Evolutionary conservation across 2,329 filamentous ascomycete species (phyloP), one percentile per base, ranked within the genome.

Genomic region (Ophiostoma ulmi): DNA sequence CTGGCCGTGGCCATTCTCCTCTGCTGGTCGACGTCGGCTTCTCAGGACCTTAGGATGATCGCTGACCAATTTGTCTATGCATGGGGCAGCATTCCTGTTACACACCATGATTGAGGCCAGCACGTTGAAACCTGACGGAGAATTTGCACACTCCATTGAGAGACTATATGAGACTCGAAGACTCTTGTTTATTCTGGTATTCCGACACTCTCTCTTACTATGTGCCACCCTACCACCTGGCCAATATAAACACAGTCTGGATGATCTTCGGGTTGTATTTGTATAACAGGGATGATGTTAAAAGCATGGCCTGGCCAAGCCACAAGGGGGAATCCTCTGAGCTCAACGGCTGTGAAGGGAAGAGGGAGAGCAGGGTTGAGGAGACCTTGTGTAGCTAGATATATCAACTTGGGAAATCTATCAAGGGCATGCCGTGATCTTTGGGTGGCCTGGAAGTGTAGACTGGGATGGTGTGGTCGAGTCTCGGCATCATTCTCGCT

Each of bases 101-200:
- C 73, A 74, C 69, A 31, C 69, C 70, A 26, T 71, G 70, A 22
- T 71, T 70, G 58, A 69, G 39, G 69, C 64, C 68, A 67, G 55
- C 67, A 68, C 67, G 69, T 73, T 72, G 73, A 75, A 75, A 73
- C 74, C 72, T 67, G 68, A 71, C 75, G 74, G 75, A 73, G 74
- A 76, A 75, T 74, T 76, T 72, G 70, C 69, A 67, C 70, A 71
- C 72, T 73, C 61, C 68, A 73, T 67, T 55, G 72, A 72, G 69
- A 73, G 73, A 73, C 72, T 39, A 69, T 38, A 64, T 73, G 73
- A 74, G 73, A 74, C 72, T 63, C 11, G 13, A 26, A 26, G 8
- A 58, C 5, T 26, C 48, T 26, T 31, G 31, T 31, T 31, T 31
- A 31, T 31, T 31, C 31, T 31, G 31, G 31, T 4, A 31, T 31